Evolutionary conservation across 2,329 filamentous ascomycete species (phyloP), one percentile per base, ranked within the genome.

Genomic region (Paramyrothecium sp.): DNA sequence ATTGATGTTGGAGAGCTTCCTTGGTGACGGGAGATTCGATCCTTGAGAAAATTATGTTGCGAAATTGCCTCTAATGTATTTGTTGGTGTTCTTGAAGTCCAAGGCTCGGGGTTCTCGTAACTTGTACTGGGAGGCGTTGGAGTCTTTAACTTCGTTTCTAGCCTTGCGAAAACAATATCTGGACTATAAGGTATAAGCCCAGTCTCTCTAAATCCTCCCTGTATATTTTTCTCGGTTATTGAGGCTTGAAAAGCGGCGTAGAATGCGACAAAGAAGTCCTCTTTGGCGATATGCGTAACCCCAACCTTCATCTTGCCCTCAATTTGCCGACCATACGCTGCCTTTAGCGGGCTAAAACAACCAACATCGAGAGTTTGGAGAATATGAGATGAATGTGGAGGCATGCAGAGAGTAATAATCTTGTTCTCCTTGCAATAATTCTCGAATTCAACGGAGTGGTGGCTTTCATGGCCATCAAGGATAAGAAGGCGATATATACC

Each of bases 401-500:
- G n/a, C n/a, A n/a, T n/a, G n/a, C n/a, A n/a, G n/a, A n/a, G n/a
- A n/a, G n/a, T n/a, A n/a, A n/a, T n/a, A n/a, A n/a, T n/a, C n/a
- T n/a, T n/a, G n/a, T n/a, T n/a, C n/a, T n/a, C n/a, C n/a, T n/a
- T n/a, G 38, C 38, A 53, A 20, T 17, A 53, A 2, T 12, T 17
- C 26, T 53, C 17, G 38, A 53, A 53, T 7, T 11, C 19, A 41
- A 26, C 3, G 16, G 20, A 55, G 50, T 55, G 53, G 44, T 58
- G 50, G 3, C 11, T 47, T 33, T 22, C 44, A 58, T 55, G 53
- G 2, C 30, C 50, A 58, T 58, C 23, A 48, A 58, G n/a, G 21
- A 58, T 55, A 23, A 58, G n/a, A 20, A 58, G 17, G 16, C 21
- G 3, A 34, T 55, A 38, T n/a, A 7, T 44, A 38, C 22, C 17